Base-by-base conservation (phyloP, 2,329 filamentous ascomycete species). In the Pestalotiopsis sp. region DNA sequence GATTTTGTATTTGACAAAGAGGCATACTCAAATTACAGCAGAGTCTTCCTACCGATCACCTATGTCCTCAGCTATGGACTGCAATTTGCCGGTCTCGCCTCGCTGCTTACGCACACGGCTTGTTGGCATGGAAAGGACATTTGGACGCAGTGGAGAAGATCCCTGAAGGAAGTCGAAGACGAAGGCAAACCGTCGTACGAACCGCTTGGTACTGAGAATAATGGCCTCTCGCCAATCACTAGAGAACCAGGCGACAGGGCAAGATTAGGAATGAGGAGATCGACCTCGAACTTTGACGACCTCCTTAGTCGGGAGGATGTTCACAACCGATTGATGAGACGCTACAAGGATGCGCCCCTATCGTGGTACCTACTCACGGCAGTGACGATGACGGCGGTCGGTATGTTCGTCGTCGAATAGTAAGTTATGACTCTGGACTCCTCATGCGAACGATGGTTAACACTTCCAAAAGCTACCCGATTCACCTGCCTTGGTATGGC, bases 81-180 rank as follows among this genome's bases (percentile, higher is more conserved):
- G 26, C 93, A 96, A 74, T 97, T 97, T 76, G 94, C 94, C 13
- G 92, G 91, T 1, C 83, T 97, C 22, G 91, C 93, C 26, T 91
- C 93, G 1, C 83, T 97, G 13, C 81, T 97, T 20, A 93, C 92
- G 1, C 93, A 97, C 76, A 97, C 93, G 0, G 83, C 87, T 24
- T 92, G 93, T 75, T 96, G 93, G 92, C 93, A 97, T 74, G 93
- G 94, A 14, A 88, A 86, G 71, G 93, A 96, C 75, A 95, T 97
- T 22, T 91, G 88, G 88, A 88, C 83, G 55, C 92, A 94, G 72
- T 94, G 92, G 86, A 90, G 86, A 72, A 85, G 86, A 70, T 92
- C 92, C 0, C 82, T 92, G 70, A 84, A 86, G 57, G 91, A 93
- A 76, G 89, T 84, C 48, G 84, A 83, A 55, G 85, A 81, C 52